Percentiles rank a stretch among this genome's conserved stretches.
Conservation (phyloP, 192 early-diverging fungal genomes). For the Jimgerdemannia flammicorona region DNA sequence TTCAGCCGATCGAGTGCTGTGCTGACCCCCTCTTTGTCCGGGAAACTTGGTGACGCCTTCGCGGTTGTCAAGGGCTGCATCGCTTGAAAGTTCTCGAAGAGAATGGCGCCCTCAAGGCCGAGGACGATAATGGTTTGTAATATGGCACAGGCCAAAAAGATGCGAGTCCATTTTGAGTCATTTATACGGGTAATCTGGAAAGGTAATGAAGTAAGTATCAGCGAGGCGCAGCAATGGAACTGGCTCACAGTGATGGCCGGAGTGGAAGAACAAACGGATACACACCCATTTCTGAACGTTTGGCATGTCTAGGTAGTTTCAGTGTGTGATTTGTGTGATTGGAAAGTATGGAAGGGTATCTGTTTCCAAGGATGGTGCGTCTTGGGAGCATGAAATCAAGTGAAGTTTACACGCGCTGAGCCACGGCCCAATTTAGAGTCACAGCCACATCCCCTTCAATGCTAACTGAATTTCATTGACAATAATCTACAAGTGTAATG, state of each 20-base stretch:
- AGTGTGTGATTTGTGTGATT: too few relatives aligned
- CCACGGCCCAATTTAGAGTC: too few relatives aligned
- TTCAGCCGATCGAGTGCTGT: conserved; percentile 10
- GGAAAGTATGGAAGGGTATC: too few relatives aligned
- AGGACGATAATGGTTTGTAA: conserved; percentile 27
- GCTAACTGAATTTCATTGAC: too few relatives aligned
- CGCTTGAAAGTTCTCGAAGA: conserved; percentile 8
- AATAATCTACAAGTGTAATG: too few relatives aligned
- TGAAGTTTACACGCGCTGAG: too few relatives aligned
- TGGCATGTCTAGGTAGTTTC: too few relatives aligned
- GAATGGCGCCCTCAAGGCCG: neutral
- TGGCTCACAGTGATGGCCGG: neutral
- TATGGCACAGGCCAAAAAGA: conserved; percentile 21
- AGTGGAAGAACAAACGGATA: neutral
- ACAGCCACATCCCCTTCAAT: too few relatives aligned
- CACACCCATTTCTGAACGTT: neutral
- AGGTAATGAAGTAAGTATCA: neutral
- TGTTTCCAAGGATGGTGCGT: too few relatives aligned
- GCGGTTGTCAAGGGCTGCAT: neutral
- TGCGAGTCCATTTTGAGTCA: conserved; percentile 34
- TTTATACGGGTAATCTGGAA: conserved; percentile 23
- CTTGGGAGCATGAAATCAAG: too few relatives aligned
- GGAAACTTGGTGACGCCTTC: neutral
- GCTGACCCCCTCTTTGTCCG: neutral
- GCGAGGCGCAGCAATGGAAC: neutral